phyloP scores from a whole-genome alignment of 2,329 filamentous ascomycete species.

The Chaetomiaceae sp. region DNA sequence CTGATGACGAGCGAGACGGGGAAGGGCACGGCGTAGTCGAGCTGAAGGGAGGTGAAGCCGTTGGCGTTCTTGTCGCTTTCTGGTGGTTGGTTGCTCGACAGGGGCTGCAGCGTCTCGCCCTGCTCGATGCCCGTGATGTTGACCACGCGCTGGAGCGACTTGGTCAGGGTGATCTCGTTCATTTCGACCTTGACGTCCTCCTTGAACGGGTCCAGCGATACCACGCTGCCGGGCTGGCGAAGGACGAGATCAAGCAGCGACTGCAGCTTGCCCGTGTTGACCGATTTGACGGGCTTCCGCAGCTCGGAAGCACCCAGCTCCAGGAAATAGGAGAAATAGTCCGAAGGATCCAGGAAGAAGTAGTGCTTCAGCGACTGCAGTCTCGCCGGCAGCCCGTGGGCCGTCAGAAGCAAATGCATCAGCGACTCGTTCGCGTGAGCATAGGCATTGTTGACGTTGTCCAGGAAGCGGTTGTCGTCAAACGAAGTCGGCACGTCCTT shows the following conservation, averaged over 20 bases:
- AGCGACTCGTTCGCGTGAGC: constrained; percentile 93
- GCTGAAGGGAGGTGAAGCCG: constrained; percentile 87
- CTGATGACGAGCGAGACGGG: constrained; percentile 93
- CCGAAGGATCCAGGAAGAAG: constrained; percentile 96
- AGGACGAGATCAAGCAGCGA: constrained; percentile 93
- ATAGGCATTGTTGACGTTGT: constrained; percentile 94
- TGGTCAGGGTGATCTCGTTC: constrained; percentile 90
- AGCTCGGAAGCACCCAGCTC: constrained; percentile 87
- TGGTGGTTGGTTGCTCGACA: constrained; percentile 56
- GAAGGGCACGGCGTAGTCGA: constrained; percentile 93
- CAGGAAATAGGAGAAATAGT: constrained; percentile 97
- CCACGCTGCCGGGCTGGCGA: constrained; percentile 91
- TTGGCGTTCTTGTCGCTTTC: constrained; percentile 82
- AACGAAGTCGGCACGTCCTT: constrained; percentile 88
- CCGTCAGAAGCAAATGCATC: constrained; percentile 84
- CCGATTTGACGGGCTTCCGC: constrained; percentile 78
- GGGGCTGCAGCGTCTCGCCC: constrained; percentile 73
- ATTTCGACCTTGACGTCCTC: constrained; percentile 97
- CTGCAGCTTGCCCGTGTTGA: constrained; percentile 91
- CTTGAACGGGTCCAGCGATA: constrained; percentile 93
- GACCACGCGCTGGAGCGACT: constrained; percentile 92
- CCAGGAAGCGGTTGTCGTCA: constrained; percentile 84
- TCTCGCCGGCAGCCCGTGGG: constrained; percentile 82
- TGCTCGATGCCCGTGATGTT: constrained; percentile 95
- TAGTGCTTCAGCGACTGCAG: constrained; percentile 94